Evolutionary conservation across 306 rosid genomes (phyloP), one percentile per base, ranked within the genome.

Genomic region (Pterocarpus santalinus): DNA sequence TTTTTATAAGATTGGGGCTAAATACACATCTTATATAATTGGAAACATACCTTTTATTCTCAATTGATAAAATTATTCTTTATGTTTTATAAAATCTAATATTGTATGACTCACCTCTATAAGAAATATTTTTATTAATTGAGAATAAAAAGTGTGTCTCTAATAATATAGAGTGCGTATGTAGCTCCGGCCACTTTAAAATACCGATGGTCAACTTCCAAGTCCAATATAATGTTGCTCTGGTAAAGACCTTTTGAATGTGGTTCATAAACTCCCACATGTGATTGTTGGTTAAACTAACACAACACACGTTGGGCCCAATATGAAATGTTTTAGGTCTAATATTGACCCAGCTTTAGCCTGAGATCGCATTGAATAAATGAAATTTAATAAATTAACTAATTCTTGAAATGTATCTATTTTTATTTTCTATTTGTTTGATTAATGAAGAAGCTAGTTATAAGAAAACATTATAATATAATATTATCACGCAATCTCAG

Each of bases 251-350:
- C 61, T 33, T 22, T 22, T 8, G 33, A 65, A 10, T 73, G 36
- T 43, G 75, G 56, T 22, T 73, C 66, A 47, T 47, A 13, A 72
- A 72, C 47, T 17, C 30, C 34, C 44, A 70, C 75, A 7, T 70
- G 63, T 51, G 39, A 16, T 34, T 72, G 76, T 35, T 72, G 49
- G 49, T 53, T 72, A 53, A 72, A n/a, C 14, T 12, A 36, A 72
- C 49, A 52, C 57, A 14, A 12, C 57, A 34, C 28, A 15, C 0
- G 55, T 72, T 72, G 77, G 47, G 77, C 22, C 41, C 46, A 74
- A 28, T 64, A 35, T 49, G 36, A 41, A 47, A 38, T 17, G 11
- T 17, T 17, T 65, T n/a, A 43, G 35, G 8, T 32, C 49, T 17
- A 17, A 65, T 12, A 12, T 77, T 35, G 15, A 76, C 72, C 12